A percentile compares a stretch with the other conserved stretches of the same genome.
These are phyloP conservation scores for Blakeslea trispora DNA, from an alignment of 371 early-diverging fungal species.

Conservation along the genomic window DNA sequence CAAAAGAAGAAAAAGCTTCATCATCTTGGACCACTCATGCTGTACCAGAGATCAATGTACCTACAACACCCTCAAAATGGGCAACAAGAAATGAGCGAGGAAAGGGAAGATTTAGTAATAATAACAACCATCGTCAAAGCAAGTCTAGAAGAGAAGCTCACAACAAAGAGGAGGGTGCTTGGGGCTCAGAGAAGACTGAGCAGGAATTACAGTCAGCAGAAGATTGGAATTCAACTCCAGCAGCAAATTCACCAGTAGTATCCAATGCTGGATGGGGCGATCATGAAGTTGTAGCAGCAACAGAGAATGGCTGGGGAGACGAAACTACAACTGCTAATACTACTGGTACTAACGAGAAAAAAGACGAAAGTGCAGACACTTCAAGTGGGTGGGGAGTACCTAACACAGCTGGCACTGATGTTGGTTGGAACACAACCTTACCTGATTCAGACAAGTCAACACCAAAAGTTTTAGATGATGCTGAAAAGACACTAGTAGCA, in stretches of 20 bases:
- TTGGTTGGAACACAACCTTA: too few species aligned
- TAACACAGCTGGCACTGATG: not conserved
- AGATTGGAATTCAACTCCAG: not conserved
- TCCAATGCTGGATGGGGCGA: not conserved
- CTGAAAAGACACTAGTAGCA: too few species aligned
- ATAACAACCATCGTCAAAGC: not conserved
- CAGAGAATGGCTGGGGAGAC: not conserved
- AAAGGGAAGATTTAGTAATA: not conserved
- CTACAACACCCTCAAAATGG: constrained; percentile 5
- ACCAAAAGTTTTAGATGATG: too few species aligned
- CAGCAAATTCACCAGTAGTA: not conserved
- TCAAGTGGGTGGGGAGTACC: not conserved
- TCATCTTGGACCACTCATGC: constrained; percentile 3
- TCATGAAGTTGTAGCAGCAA: not conserved
- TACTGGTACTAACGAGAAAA: too few species aligned
- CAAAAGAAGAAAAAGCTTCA: constrained; percentile 15
- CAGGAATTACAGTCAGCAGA: not conserved
- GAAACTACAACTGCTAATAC: not conserved
- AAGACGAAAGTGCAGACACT: not conserved
- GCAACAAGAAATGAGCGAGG: not conserved
- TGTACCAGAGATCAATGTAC: not conserved
- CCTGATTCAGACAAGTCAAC: too few species aligned
- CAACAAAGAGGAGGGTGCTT: not conserved
- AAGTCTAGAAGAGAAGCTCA: not conserved
- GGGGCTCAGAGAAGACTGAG: not conserved